Evolutionary conservation across 495 filamentous ascomycete genomes (phyloP), one percentile per base, ranked within the genome.

Genomic region (Jackrogersella minutella): DNA sequence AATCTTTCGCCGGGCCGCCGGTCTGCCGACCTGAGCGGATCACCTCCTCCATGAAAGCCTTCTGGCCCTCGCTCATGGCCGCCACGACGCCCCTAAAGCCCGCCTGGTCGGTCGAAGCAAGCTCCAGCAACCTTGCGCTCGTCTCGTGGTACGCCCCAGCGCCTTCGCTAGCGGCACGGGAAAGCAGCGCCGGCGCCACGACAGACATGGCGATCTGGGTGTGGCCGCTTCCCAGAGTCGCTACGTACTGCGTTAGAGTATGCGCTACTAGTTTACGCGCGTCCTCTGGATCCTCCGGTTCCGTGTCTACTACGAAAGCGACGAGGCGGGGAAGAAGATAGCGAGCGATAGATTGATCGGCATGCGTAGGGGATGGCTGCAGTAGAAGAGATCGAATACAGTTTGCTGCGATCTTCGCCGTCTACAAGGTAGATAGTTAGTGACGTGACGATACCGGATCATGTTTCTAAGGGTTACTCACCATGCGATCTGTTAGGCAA

Each of bases 391-490:
- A 92, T 40, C 93, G 87, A 51, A 91, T 83, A 75, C 95, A 97
- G 67, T 92, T 91, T 16, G 91, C 88, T 4, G 95, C 93, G 33
- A 97, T 91, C 67, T 91, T 96, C 22, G 91, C 89, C 71, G 91
- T 84, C 90, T 93, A 33, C 16, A 5, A 13, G 0, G 33, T 31
- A 8, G 0, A 39, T 31, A 8, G 36, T 58, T 31, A 67, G 58
- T 16, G 53, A 33, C 21, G 4, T 0, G 39, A 37, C 22, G 26
- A 44, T 5, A 54, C 56, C 30, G 57, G 64, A n/a, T 81, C 71
- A 54, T 14, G 10, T 22, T 8, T 14, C n/a, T 7, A 1, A 30
- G 47, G 16, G 6, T 14, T 47, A 64, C 78, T 63, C 76, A 85
- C 85, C 86, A 89, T 87, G 60, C 85, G 84, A 65, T 92, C 92